A percentile compares a stretch with the other conserved stretches of the same genome.
Evolutionary conservation across 1,284 basidiomycete species (phyloP).

Genomic region (Ceratobasidium papillatum): DNA sequence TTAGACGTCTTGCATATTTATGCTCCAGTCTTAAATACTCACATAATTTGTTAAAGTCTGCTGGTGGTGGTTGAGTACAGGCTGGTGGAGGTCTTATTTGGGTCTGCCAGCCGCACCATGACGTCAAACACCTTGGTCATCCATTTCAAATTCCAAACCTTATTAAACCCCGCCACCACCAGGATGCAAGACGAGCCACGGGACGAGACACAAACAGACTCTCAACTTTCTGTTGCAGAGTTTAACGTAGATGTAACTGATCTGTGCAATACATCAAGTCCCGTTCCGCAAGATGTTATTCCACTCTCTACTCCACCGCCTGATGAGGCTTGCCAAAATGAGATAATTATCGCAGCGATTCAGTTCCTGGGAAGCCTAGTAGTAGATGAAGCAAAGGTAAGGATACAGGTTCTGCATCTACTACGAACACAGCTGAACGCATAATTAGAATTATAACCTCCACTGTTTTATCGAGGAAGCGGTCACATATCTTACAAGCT

Average conservation of each 20-base stretch:
- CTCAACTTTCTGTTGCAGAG: not conserved
- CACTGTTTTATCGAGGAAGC: conserved; percentile 24
- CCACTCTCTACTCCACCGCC: not conserved
- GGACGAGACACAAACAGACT: conserved; percentile 25
- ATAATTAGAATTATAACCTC: not conserved
- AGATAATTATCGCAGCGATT: conserved; percentile 7
- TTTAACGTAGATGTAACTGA: not conserved
- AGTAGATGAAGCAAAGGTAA: conserved; percentile 8
- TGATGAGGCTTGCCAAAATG: not conserved
- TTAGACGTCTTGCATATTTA: no score
- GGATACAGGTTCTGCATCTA: not conserved
- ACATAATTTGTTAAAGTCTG: not conserved
- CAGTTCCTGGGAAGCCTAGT: not conserved
- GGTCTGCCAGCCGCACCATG: conserved; percentile 25
- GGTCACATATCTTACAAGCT: conserved; percentile 13
- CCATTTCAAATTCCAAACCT: not conserved
- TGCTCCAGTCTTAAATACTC: not conserved
- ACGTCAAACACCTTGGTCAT: conserved; percentile 20
- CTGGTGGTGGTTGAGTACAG: conserved; percentile 7
- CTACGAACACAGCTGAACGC: no score
- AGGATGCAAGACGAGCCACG: not conserved
- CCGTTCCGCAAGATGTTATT: not conserved
- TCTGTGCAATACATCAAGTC: not conserved
- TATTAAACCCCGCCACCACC: conserved; percentile 12
- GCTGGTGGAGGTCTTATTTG: not conserved